Conservation (phyloP, 2,329 filamentous ascomycete species). For the Chalara sp. region DNA sequence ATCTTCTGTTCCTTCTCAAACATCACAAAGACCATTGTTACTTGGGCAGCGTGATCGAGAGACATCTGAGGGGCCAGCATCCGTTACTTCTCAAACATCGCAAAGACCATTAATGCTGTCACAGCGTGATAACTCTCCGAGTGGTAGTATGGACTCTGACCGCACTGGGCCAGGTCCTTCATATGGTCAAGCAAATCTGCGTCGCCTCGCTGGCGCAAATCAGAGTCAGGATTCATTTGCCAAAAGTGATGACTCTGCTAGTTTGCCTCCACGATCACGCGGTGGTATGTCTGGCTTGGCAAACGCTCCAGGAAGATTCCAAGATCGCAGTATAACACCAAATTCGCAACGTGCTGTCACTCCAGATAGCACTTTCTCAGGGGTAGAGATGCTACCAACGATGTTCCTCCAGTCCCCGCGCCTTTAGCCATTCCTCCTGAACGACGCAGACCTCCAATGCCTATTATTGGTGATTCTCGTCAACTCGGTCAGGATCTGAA, state of each 20-base stretch:
- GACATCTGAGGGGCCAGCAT: constrained; percentile 5
- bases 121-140: constrained; percentile 21
- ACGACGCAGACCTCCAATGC: constrained; percentile 27
- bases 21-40: constrained; percentile 20
- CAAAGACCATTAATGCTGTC: constrained; percentile 18
- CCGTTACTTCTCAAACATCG: constrained; percentile 19
- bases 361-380: constrained; percentile 20
- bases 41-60: background rate
- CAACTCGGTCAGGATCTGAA: constrained; percentile 19
- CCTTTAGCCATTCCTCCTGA: constrained; percentile 25
- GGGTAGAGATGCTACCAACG: constrained; percentile 13
- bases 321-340: constrained; percentile 24
- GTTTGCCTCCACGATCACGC: constrained; percentile 24
- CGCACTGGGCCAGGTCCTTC: constrained; percentile 9
- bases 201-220: constrained; percentile 21
- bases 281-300: constrained; percentile 22
- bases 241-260: constrained; percentile 21
- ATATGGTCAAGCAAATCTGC: constrained; percentile 14
- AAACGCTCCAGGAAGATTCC: constrained; percentile 23
- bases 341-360: constrained; percentile 21
- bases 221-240: constrained; percentile 27
- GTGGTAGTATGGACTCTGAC: constrained; percentile 19
- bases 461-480: constrained; percentile 21
- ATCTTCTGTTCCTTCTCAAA: constrained; percentile 18
- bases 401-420: constrained; percentile 23